Conservation (phyloP, 2,329 filamentous ascomycete genomes). For the Akanthomyces uredinophilus region DNA sequence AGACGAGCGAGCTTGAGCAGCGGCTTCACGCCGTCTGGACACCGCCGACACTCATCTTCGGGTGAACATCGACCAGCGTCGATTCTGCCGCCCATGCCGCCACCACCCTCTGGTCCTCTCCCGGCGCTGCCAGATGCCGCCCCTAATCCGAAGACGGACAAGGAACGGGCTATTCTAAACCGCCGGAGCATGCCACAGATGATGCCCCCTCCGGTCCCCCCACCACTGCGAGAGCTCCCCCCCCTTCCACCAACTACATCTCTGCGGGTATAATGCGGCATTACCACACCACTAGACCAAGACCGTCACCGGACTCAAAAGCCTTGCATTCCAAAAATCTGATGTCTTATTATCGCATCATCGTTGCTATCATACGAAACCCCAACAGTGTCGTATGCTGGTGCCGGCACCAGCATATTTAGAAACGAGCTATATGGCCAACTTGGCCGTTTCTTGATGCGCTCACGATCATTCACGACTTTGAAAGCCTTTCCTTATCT, state of each 20-base stretch:
- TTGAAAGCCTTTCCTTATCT: background rate
- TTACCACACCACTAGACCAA: background rate
- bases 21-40: background rate
- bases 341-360: conserved; percentile 1
- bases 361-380: background rate
- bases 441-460: background rate
- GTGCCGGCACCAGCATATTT: conserved; percentile 7
- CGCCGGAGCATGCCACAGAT: conserved; percentile 49
- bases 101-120: conserved; percentile 27
- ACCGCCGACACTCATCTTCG: conserved; percentile 10
- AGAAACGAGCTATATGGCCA: background rate
- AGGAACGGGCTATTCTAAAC: conserved; percentile 25
- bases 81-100: conserved; percentile 18
- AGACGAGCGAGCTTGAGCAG: background rate
- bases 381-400: background rate
- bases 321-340: background rate
- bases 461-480: conserved; percentile 4
- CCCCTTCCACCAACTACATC: conserved; percentile 39
- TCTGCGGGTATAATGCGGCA: conserved; percentile 6
- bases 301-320: background rate
- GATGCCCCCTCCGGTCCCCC: conserved; percentile 44
- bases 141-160: conserved; percentile 20
- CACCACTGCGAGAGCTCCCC: conserved; percentile 50
- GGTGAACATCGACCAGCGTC: conserved; percentile 3
- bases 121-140: conserved; percentile 27